Conservation (phyloP, 352 stramenopile species). For the Phytopythium boreale region DNA sequence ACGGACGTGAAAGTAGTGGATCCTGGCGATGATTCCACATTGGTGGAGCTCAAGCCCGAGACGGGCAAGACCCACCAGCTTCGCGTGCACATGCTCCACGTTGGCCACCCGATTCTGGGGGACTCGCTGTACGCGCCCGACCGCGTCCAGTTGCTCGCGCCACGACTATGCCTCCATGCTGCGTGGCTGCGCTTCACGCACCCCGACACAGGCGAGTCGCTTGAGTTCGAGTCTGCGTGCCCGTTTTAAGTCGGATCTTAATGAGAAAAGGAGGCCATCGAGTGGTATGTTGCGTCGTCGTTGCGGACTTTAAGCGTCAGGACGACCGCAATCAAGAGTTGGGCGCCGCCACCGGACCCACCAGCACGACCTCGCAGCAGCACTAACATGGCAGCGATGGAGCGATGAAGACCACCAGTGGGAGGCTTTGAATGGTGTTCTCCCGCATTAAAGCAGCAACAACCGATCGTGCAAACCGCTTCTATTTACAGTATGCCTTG, state of each 20-base stretch:
- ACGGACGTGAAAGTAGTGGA: constrained; percentile 27
- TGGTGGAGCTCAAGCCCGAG: constrained; percentile 66
- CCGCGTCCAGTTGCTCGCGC: constrained; percentile 32
- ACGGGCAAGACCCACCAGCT: constrained; percentile 94
- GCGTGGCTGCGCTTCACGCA: constrained; percentile 35
- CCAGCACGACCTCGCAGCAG: too few species aligned
- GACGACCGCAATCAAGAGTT: too few species aligned
- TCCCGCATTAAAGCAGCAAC: too few species aligned
- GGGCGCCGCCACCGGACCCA: too few species aligned
- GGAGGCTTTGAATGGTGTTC: too few species aligned
- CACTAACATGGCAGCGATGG: too few species aligned
- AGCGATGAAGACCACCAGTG: too few species aligned
- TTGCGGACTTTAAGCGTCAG: too few species aligned
- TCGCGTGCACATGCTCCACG: constrained; percentile 90
- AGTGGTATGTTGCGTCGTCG: too few species aligned
- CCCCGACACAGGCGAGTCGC: constrained; percentile 29
- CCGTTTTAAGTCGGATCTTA: constrained; percentile 12
- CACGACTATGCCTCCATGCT: constrained; percentile 53
- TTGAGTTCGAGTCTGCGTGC: constrained; percentile 28
- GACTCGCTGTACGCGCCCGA: constrained; percentile 83
- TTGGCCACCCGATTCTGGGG: constrained; percentile 92
- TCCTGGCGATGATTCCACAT: constrained; percentile 19
- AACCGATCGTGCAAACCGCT: too few species aligned
- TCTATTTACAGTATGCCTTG: too few species aligned
- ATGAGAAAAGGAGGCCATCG: too few species aligned